Base-by-base conservation (phyloP, 345 rosid genomes). In the Syzygium aromaticum region DNA sequence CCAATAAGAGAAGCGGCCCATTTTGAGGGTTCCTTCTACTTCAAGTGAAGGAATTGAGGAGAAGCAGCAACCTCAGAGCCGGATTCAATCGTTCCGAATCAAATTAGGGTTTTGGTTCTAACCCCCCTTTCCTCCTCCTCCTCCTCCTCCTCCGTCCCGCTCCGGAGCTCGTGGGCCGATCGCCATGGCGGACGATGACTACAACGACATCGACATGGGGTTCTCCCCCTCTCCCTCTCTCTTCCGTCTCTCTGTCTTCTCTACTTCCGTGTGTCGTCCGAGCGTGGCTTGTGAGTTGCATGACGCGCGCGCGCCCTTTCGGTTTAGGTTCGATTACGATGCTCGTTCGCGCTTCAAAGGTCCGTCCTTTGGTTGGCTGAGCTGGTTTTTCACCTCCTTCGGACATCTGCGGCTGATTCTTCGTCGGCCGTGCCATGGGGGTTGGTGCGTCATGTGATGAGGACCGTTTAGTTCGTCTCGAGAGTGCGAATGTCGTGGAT, bases 101-200 rank as follows among this genome's bases (percentile, higher is more conserved):
- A 11, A 73, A 73, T 21, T 38, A 73, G 82, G 82, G 82, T 73
- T 73, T 19, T 10, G 10, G 80, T 40, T 73, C 49, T 19, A 16
- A 1, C 49, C 49, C 27, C 3, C n/a, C n/a, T n/a, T n/a, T 10
- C 2, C 6, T 3, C 49, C 23, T 19, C 33, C 33, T 49, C 49
- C 46, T 28, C 49, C 21, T 38, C 82, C 49, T 38, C 82, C 49
- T 38, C 82, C 49, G 4, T 38, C 82, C 82, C 27, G 14, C 82
- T 5, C 27, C 27, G 82, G 82, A 73, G 82, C 82, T 73, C 82
- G 25, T 22, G 11, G 49, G 85, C 59, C 2, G 59, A 56, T 51
- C 46, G 43, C 88, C 73, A 94, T 95, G 98, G 98, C 96, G 7
- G 97, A 96, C 89, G 97, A 95, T 1, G 97, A 96, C 85, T 96